Conservation (phyloP, 208 protist species). For the Leishmania amazonensis region DNA sequence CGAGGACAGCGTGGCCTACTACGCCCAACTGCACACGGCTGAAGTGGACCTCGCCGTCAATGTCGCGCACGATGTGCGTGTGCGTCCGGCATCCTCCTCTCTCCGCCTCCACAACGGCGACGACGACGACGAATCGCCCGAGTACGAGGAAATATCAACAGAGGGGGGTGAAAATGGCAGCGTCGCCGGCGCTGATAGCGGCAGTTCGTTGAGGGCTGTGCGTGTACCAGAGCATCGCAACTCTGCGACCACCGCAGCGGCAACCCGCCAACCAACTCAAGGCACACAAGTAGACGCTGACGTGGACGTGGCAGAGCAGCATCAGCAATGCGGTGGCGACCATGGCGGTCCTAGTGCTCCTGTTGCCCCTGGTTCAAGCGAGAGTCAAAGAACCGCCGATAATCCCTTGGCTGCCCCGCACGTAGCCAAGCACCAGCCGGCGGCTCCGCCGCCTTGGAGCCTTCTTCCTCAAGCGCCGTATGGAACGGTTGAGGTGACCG, state of each 20-base stretch:
- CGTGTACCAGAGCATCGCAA: not conserved
- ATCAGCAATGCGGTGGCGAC: not conserved
- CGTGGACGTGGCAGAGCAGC: not conserved
- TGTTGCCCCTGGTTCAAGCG: not conserved
- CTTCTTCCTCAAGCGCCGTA: constrained; percentile 26
- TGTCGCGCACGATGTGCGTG: constrained; percentile 44
- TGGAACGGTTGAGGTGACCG: constrained; percentile 35
- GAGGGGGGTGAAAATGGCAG: not conserved
- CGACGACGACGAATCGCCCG: not conserved
- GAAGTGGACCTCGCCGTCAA: constrained; percentile 41
- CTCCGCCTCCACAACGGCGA: not conserved
- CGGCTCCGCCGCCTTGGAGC: constrained; percentile 12
- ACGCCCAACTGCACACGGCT: constrained; percentile 9
- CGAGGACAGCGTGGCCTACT: constrained; percentile 12
- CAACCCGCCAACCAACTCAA: constrained; percentile 32
- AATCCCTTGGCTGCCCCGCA: not conserved
- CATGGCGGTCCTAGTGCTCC: not conserved
- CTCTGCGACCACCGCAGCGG: not conserved
- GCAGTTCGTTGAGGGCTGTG: not conserved
- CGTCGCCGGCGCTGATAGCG: not conserved
- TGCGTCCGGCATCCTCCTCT: not conserved
- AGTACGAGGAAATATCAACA: constrained; percentile 20
- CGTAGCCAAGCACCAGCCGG: not conserved
- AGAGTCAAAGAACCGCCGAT: not conserved
- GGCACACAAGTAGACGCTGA: constrained; percentile 41